Base-by-base conservation (phyloP, 1,284 basidiomycete genomes). In the Austroboletus novae-zelandiae region DNA sequence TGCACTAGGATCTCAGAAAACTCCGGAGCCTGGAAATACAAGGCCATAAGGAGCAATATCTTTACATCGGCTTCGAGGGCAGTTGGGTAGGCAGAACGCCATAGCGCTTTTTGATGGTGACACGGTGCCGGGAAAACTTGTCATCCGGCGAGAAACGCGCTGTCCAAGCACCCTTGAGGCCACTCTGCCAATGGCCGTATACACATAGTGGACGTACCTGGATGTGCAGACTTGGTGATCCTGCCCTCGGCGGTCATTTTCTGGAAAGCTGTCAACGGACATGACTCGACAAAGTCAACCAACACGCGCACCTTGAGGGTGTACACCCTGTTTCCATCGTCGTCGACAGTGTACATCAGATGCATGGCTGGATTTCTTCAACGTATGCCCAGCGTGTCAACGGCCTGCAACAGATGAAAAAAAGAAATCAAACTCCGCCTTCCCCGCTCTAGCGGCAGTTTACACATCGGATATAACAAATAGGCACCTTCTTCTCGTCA, bases 91-190 rank as follows among this genome's bases (percentile, higher is more conserved):
- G 83, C 57, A 98, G 81, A 54, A 95, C 83, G 55, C 83, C 83
- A 66, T 80, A 90, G 68, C 94, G 83, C 74, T 91, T 93, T 78
- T 97, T 97, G 68, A 97, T 89, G 5, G 92, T 95, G 51, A 97
- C 91, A 56, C 94, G 87, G 69, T 98, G 94, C 55, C 92, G 81
- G 56, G 94, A 95, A 74, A 95, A 98, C 77, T 97, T 97, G 81
- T 97, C 94, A 70, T 98, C 94, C 15, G 94, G 94, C 27, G 94
- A 97, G 74, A 97, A 97, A 35, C 94, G 91, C 34, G 94, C 94
- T 94, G 47, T 11, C 14, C 20, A 8, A 8, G 17, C 4, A 30
- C 31, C 72, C 14, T 39, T 40, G 29, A 29, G 48, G 42, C 20
- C 43, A n/a, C 17, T 6, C 3, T 6, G 35, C 8, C 18, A n/a